Base-by-base conservation (phyloP, 2,329 filamentous ascomycete genomes). In the Cladosporium sp. region DNA sequence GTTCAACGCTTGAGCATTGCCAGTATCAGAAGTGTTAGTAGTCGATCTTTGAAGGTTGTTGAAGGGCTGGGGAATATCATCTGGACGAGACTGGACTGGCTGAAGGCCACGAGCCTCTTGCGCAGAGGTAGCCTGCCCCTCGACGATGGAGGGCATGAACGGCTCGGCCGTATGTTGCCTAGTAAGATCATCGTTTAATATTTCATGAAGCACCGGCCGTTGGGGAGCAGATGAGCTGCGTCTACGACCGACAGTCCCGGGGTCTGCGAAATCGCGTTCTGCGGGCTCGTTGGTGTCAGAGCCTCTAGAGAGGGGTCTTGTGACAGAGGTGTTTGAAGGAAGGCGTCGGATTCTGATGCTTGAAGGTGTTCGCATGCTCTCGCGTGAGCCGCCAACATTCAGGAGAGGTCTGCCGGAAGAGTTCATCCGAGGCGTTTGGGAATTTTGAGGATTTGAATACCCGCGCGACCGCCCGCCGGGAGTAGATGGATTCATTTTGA, bases 201-300 rank as follows among this genome's bases (percentile, higher is more conserved):
- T 55, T 31, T 68, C 65, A 59, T 72, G 69, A 26, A 65, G 63
- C 18, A 57, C 49, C 18, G 68, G 69, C 28, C 70, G 67, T 69
- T 76, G 73, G 2, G 72, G 73, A 26, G 73, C 75, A 16, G 74
- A 76, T n/a, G 71, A 67, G 52, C 73, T 75, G 57, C 75, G 67
- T 57, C 74, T 72, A 55, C 74, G 68, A n/a, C 71, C 72, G 31
- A 31, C 61, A 5, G 50, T 52, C 21, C 61, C 61, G 6, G 61
- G 61, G 2, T 63, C 61, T 21, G 67, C 67, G 18, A 64, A 60
- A 29, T 65, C 67, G 16, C 65, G 37, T 29, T 72, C 68, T 26
- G 68, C 68, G 5, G 52, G 29, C 29, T 12, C 16, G 18, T 50
- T 35, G 33, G 10, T 46, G 16, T 57, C 58, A 18, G 57, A 61